These are phyloP conservation scores for Cyanidioschyzon merolae DNA, from an alignment of 23 red algal species.

Conservation along the genomic window DNA sequence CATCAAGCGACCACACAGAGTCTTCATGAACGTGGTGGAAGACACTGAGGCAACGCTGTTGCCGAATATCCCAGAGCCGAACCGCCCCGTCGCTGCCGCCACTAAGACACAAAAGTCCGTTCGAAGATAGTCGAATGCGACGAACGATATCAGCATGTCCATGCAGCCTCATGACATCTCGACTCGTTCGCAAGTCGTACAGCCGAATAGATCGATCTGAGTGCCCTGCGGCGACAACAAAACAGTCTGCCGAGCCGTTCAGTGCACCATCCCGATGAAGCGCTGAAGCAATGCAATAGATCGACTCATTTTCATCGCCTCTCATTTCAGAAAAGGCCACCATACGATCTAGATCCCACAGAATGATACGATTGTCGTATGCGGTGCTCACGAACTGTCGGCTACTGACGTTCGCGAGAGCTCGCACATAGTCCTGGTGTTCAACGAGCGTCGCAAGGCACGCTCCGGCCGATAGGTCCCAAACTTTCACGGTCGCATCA, in stretches of 20 bases:
- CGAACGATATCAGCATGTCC: constrained; percentile 82
- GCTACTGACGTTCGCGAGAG: constrained; percentile 38
- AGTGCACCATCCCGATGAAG: constrained; percentile 12
- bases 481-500: constrained; percentile 85
- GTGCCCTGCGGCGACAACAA: constrained; percentile 53
- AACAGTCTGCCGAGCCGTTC: neutral
- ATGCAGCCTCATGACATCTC: constrained; percentile 38
- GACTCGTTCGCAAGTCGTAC: constrained; percentile 58
- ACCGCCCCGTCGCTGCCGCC: constrained; percentile 59
- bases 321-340: constrained; percentile 36
- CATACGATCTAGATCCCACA: constrained; percentile 74
- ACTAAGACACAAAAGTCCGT: constrained; percentile 42
- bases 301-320: constrained; percentile 31
- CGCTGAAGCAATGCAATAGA: constrained; percentile 47
- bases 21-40: constrained; percentile 38
- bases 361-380: constrained; percentile 54
- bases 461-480: constrained; percentile 33
- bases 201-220: constrained; percentile 55
- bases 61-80: constrained; percentile 83
- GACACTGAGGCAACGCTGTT: constrained; percentile 47
- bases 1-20: constrained; percentile 69
- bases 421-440: constrained; percentile 95
- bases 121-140: constrained; percentile 39
- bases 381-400: constrained; percentile 47
- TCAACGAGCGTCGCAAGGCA: constrained; percentile 55